These are phyloP conservation scores for Geosmithia putterillii DNA, from an alignment of 2,329 filamentous ascomycete species.

Conservation along the genomic window DNA sequence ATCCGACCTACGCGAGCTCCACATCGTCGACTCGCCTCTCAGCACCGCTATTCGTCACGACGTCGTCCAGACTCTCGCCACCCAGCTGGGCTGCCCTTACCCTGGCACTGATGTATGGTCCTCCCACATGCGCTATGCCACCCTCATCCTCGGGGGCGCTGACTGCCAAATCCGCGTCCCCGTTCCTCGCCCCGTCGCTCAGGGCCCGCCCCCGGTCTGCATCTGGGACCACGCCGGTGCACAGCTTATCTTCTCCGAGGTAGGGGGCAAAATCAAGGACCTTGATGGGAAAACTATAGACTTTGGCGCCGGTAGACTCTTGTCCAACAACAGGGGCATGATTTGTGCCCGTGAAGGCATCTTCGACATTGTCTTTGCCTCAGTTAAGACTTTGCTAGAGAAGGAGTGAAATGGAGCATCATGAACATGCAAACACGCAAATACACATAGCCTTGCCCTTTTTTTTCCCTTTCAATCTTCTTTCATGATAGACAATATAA, in stretches of 20 bases:
- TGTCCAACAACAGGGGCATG: slow-evolving; percentile 20
- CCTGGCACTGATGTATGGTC: slow-evolving; percentile 26
- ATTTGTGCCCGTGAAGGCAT: slow-evolving; percentile 29
- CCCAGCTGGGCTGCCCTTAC: slow-evolving; percentile 15
- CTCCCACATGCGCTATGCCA: slow-evolving; percentile 24
- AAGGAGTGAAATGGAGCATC: neutral
- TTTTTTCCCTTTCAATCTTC: neutral
- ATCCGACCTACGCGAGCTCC: slow-evolving; percentile 9
- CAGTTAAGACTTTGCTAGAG: neutral
- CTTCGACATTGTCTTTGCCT: slow-evolving; percentile 26
- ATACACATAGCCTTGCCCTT: neutral
- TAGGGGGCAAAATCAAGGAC: slow-evolving; percentile 41
- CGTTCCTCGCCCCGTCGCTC: slow-evolving; percentile 3
- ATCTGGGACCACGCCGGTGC: slow-evolving; percentile 46
- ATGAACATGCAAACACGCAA: neutral
- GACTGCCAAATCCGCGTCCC: slow-evolving; percentile 20
- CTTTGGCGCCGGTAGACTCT: slow-evolving; percentile 19
- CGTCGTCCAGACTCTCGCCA: slow-evolving; percentile 16
- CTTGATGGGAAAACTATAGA: slow-evolving; percentile 21
- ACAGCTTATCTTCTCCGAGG: slow-evolving; percentile 43
- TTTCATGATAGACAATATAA: neutral
- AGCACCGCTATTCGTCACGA: slow-evolving; percentile 17
- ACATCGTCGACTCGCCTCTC: slow-evolving; percentile 19
- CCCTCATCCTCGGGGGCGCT: slow-evolving; percentile 21
- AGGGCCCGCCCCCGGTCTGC: slow-evolving; percentile 9